Evolutionary conservation across 2,329 filamentous ascomycete species (phyloP), one percentile per base, ranked within the genome.

Genomic region (Colletotrichum sp.): DNA sequence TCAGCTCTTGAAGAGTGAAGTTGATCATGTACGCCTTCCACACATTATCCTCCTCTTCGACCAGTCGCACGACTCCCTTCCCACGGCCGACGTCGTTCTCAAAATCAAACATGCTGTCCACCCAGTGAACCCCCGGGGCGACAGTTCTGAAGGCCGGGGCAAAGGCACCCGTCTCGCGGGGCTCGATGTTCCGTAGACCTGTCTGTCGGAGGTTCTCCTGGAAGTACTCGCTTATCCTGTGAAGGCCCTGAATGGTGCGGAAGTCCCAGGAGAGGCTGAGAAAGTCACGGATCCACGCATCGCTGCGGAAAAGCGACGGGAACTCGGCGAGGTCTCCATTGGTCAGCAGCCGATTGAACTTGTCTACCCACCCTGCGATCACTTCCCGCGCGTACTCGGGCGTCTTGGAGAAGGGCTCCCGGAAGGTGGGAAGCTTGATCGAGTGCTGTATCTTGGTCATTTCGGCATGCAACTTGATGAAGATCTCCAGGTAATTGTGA

Each of bases 21-120:
- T 91, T 94, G 0, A 95, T 79, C 2, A 91, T 92, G 77, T 91
- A 93, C 0, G 91, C 89, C 80, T 92, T 93, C 92, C 92, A 94
- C 4, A 74, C 44, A 9, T 39, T 63, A 10, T 68, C 72, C 13
- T 76, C 69, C 30, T 75, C 72, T 13, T 71, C 21, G 6, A 68
- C 68, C 24, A 80, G 52, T 9, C 78, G 66, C n/a, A 76, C 72
- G 12, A 79, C 65, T 8, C 79, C 78, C 2, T 71, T 71, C 5
- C 79, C 79, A 5, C 68, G 69, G 8, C 78, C 78, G 2, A 77
- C 30, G 3, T 34, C 34, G 7, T 77, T 77, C 32, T 80, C 75
- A 30, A 80, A 72, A 24, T 76, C 68, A 24, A 79, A 71, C 65
- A 78, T 77, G 52, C 76, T 77, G 13, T 77, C 69, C n/a, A 80